Evolutionary conservation across 306 rosid species (phyloP).

Genomic region (Hylodesmum podocarpum): DNA sequence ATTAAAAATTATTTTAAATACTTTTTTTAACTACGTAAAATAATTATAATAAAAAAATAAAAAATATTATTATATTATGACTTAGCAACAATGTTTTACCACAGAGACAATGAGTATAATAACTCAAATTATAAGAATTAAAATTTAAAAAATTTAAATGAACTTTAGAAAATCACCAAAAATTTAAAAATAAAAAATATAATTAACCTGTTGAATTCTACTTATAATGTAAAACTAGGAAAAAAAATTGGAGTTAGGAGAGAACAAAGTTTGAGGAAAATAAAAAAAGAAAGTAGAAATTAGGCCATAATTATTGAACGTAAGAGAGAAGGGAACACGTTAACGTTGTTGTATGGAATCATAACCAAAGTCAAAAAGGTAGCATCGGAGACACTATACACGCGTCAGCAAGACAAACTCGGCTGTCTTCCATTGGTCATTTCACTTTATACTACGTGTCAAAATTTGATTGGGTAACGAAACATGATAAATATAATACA

Average conservation of each 20-base stretch:
- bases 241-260: no score
- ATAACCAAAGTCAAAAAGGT: constrained; percentile 50
- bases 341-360: constrained; percentile 18
- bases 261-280: not conserved
- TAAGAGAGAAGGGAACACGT: constrained; percentile 1
- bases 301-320: not conserved
- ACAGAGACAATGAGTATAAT: no score
- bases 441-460: constrained; percentile 42
- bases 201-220: no score
- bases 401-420: constrained; percentile 62
- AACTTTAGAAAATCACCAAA: not conserved
- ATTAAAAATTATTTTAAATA: no score
- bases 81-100: no score
- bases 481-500: not conserved
- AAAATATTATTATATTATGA: no score
- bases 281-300: not conserved
- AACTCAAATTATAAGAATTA: no score
- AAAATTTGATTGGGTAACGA: not conserved
- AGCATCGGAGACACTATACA: constrained; percentile 56
- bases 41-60: no score
- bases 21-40: no score
- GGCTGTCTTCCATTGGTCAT: constrained; percentile 52
- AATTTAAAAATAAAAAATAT: no score
- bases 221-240: no score
- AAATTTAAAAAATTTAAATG: no score